Evolutionary conservation across 163 green algal species (phyloP).

Genomic region (Chlamydomonas reinhardtii): DNA sequence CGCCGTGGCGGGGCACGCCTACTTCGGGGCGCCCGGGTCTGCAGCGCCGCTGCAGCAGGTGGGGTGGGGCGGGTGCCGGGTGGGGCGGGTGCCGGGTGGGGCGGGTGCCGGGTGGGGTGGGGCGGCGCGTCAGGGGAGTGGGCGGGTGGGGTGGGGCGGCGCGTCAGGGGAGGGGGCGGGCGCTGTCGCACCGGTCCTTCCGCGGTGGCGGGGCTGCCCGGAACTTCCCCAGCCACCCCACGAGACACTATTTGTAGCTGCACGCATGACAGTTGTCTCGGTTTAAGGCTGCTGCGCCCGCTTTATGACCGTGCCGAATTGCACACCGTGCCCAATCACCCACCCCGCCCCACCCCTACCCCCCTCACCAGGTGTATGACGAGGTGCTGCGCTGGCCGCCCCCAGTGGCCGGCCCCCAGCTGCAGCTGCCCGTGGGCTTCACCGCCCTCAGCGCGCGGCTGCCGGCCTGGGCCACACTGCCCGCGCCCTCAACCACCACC

Average conservation of each 20-base stretch:
- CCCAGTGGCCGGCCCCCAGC: constrained; percentile 53
- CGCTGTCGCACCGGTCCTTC: too few relatives aligned
- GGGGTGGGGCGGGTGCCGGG: background rate
- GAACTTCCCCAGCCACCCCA: too few relatives aligned
- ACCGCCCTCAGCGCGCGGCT: constrained; percentile 52
- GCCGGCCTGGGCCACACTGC: constrained; percentile 52
- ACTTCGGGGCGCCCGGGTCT: constrained; percentile 7
- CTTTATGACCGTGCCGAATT: too few relatives aligned
- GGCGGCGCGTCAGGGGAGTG: background rate
- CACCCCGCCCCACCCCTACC: too few relatives aligned
- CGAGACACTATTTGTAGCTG: too few relatives aligned
- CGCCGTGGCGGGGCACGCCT: constrained; percentile 19
- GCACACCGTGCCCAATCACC: too few relatives aligned
- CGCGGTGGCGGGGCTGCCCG: too few relatives aligned
- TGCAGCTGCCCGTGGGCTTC: constrained; percentile 60
- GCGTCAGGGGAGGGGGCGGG: too few relatives aligned
- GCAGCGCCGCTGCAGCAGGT: constrained; percentile 33
- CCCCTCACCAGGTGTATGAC: constrained; percentile 60
- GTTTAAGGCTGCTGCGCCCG: too few relatives aligned
- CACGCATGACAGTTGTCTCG: too few relatives aligned
- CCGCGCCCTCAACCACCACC: constrained; percentile 37
- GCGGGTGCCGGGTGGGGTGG: background rate
- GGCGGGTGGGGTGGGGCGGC: background rate
- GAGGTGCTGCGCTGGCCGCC: constrained; percentile 67
- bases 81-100: background rate